A percentile compares a stretch with the other conserved stretches of the same genome.
These are phyloP conservation scores for Physcomitrium patens DNA, from an alignment of 225 moss, liverwort and hornwort genomes.

Conservation along the genomic window DNA sequence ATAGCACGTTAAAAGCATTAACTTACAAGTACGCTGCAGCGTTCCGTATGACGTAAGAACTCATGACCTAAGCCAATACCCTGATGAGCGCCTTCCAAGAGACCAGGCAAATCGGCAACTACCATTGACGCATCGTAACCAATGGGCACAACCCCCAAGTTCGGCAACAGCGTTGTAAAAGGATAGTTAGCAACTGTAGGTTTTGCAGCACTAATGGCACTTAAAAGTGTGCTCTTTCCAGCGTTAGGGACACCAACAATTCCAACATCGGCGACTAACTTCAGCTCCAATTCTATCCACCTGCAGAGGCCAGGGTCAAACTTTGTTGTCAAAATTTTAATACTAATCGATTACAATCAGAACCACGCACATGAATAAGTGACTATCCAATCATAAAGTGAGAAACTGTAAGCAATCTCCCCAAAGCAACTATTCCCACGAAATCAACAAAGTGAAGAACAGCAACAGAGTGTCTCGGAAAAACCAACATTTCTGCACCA, in stretches of 20 bases:
- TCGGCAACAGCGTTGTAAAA: conserved; percentile 92
- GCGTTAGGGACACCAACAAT: conserved; percentile 98
- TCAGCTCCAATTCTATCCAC: conserved; percentile 93
- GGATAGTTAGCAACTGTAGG: conserved; percentile 94
- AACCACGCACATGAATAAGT: background rate
- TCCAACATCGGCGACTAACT: conserved; percentile 97
- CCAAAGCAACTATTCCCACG: background rate
- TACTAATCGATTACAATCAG: background rate
- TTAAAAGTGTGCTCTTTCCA: conserved; percentile 96
- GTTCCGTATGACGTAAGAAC: conserved; percentile 94
- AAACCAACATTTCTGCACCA: conserved; percentile 82
- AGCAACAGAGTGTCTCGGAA: background rate
- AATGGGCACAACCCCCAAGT: conserved; percentile 91
- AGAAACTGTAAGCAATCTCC: background rate
- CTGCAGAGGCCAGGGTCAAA: conserved; percentile 44
- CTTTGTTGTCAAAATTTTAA: background rate
- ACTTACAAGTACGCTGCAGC: conserved; percentile 93
- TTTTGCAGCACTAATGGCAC: conserved; percentile 87
- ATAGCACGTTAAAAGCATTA: background rate
- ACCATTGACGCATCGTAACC: conserved; percentile 91
- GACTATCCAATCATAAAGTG: background rate
- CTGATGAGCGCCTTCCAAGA: conserved; percentile 94
- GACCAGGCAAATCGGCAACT: conserved; percentile 92
- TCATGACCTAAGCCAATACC: conserved; percentile 95
- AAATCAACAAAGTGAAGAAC: background rate